Evolutionary conservation across 805 yeast genomes (phyloP).

Genomic region (Lipomyces chichibuensis): DNA sequence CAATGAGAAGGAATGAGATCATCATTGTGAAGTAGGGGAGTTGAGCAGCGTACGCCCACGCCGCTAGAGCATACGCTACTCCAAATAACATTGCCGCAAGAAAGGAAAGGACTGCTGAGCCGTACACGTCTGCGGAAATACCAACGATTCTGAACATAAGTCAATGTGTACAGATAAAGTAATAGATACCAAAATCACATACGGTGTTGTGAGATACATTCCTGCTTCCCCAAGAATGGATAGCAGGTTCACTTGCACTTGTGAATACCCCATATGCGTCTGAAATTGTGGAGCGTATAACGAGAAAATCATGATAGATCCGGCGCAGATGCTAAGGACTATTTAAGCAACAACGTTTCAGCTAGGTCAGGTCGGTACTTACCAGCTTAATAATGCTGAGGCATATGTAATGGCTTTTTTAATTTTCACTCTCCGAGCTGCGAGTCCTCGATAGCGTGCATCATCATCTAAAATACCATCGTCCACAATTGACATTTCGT

Average conservation of each 20-base stretch:
- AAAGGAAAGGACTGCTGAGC: constrained; percentile 34
- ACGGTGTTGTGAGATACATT: constrained; percentile 80
- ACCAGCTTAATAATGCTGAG: constrained; percentile 31
- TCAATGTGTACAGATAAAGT: background rate
- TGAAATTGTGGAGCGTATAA: constrained; percentile 74
- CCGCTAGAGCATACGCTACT: constrained; percentile 35
- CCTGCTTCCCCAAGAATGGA: constrained; percentile 78
- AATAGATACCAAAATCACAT: constrained; percentile 3
- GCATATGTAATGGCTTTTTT: constrained; percentile 21
- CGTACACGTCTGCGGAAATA: constrained; percentile 34
- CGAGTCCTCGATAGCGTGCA: background rate
- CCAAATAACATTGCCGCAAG: constrained; percentile 31
- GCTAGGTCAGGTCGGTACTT: background rate
- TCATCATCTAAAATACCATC: background rate
- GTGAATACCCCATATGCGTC: constrained; percentile 59
- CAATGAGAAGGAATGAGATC: constrained; percentile 43
- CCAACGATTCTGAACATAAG: constrained; percentile 29
- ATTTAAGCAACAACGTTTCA: background rate
- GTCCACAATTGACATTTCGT: background rate
- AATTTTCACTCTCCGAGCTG: background rate
- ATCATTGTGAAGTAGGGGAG: constrained; percentile 38
- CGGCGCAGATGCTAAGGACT: constrained; percentile 64
- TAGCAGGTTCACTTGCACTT: constrained; percentile 69
- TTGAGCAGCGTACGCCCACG: constrained; percentile 26
- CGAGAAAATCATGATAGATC: constrained; percentile 81